Conservation (phyloP, 2,329 filamentous ascomycete genomes). For the Colletotrichum sp. region DNA sequence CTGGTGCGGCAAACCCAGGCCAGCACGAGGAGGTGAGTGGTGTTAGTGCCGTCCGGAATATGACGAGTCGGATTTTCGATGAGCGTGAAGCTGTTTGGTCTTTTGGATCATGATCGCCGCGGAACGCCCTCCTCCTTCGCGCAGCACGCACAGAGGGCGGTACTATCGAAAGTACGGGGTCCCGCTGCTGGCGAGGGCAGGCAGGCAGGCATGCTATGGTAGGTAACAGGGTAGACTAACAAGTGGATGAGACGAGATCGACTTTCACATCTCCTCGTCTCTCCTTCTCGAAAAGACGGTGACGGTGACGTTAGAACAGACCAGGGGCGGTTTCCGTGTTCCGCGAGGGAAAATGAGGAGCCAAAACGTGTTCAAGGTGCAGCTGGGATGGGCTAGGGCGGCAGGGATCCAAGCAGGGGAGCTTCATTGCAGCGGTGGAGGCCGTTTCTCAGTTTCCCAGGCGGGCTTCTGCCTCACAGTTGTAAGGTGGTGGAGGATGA, state of each 20-base stretch:
- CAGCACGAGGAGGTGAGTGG: not conserved
- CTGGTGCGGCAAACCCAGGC: not conserved
- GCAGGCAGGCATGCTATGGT: not conserved
- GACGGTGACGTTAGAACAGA: slow-evolving; percentile 18
- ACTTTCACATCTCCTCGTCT: not conserved
- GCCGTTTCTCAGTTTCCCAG: not conserved
- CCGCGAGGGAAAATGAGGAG: slow-evolving; percentile 19
- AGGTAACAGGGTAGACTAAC: not conserved
- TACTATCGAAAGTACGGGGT: not conserved
- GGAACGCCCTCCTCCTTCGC: not conserved
- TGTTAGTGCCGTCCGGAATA: not conserved
- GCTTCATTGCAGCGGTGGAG: not conserved
- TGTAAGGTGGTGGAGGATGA: not conserved
- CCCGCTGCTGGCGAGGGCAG: not conserved
- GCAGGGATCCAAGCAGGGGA: not conserved
- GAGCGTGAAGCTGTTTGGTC: not conserved
- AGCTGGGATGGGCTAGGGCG: slow-evolving; percentile 1
- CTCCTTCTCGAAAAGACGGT: slow-evolving; percentile 20
- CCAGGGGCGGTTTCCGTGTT: slow-evolving; percentile 17
- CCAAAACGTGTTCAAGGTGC: slow-evolving; percentile 18
- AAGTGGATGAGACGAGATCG: slow-evolving; percentile 9
- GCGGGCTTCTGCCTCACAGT: not conserved
- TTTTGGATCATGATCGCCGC: slow-evolving; percentile 9
- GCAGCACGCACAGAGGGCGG: not conserved
- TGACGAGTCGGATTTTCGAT: slow-evolving; percentile 14